Percentiles rank a stretch among this genome's conserved stretches.
Conservation (phyloP, 345 rosid genomes). For the Eucalyptus cladocalyx region DNA sequence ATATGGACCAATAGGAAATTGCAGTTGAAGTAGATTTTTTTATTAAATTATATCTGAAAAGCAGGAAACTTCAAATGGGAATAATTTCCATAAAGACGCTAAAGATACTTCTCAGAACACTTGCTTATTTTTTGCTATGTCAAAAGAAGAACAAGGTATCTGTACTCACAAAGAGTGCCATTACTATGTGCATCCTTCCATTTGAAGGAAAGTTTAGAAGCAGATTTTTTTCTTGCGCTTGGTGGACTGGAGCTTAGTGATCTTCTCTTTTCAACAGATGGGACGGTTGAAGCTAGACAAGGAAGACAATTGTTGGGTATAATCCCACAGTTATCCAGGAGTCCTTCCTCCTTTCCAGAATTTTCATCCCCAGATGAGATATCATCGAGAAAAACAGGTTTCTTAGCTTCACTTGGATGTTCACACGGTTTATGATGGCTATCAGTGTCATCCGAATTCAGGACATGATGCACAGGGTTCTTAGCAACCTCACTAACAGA, state of each 20-base stretch:
- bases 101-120: not conserved
- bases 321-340: slow-evolving; percentile 54
- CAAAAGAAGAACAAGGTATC: not conserved
- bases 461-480: slow-evolving; percentile 6
- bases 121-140: not conserved
- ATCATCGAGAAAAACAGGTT: slow-evolving; percentile 46
- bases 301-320: slow-evolving; percentile 78
- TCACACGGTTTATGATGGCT: slow-evolving; percentile 12
- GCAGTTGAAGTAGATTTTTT: not conserved
- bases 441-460: slow-evolving; percentile 12
- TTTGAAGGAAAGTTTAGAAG: slow-evolving; percentile 60
- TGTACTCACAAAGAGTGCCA: slow-evolving; percentile 47
- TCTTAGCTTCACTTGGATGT: slow-evolving; percentile 15
- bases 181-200: slow-evolving; percentile 73
- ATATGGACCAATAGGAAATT: not conserved
- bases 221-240: slow-evolving; percentile 36
- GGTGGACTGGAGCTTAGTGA: slow-evolving; percentile 63
- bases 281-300: slow-evolving; percentile 55
- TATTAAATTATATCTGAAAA: not conserved
- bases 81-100: not conserved
- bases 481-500: not conserved
- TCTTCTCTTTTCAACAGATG: slow-evolving; percentile 66
- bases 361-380: slow-evolving; percentile 43
- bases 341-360: slow-evolving; percentile 27
- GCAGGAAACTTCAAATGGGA: not conserved